phyloP scores from a whole-genome alignment of 257 asterid genomes.

The Galeopsis tetrahit region DNA sequence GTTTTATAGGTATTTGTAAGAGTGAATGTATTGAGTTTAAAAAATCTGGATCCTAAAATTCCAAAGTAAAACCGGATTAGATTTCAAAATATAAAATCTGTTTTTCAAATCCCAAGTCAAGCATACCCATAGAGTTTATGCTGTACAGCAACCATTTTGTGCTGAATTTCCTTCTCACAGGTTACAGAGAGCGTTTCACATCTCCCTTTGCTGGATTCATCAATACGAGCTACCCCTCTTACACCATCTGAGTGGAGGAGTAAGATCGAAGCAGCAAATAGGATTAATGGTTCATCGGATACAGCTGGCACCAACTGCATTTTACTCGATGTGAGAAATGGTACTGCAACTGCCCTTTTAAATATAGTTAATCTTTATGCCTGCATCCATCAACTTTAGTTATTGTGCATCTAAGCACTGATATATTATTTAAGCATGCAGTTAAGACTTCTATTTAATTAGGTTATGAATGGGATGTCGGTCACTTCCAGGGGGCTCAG shows the following conservation, averaged over 20 bases:
- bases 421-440: constrained; percentile 4
- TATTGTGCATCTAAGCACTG: background rate
- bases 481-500: constrained; percentile 88
- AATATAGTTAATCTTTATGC: background rate
- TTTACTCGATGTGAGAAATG: constrained; percentile 92
- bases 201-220: constrained; percentile 89
- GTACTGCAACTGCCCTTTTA: constrained; percentile 52
- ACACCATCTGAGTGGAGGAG: constrained; percentile 88
- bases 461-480: constrained; percentile 99
- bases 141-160: constrained; percentile 10
- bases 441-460: constrained; percentile 29
- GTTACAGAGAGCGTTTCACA: constrained; percentile 79
- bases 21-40: no score
- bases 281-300: constrained; percentile 38
- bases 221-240: constrained; percentile 84
- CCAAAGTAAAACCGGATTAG: no score
- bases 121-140: background rate
- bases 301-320: constrained; percentile 44
- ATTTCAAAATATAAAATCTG: no score
- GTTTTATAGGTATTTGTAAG: no score
- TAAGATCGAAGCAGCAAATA: constrained; percentile 61
- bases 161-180: constrained; percentile 45
- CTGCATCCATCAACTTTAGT: constrained; percentile 18
- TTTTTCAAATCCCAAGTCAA: no score
- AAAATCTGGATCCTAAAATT: no score